Evolutionary conservation across 208 protist species (phyloP).

Genomic region (Borovskyia barvae): DNA sequence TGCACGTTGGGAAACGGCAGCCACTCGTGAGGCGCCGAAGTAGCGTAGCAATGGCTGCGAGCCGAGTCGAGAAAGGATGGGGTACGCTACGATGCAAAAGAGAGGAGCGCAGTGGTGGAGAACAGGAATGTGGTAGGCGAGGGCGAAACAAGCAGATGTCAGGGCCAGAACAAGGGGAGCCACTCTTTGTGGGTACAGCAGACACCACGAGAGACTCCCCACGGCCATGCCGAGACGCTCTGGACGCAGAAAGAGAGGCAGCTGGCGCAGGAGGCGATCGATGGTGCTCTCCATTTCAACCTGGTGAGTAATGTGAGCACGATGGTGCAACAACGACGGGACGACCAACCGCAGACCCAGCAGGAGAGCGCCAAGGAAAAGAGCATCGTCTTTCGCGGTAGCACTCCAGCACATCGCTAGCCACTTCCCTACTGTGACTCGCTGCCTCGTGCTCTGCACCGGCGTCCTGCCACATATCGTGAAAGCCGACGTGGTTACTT

Average conservation of each 20-base stretch:
- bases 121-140: constrained; percentile 34
- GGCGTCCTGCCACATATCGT: neutral
- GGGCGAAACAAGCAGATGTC: constrained; percentile 11
- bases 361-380: constrained; percentile 17
- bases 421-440: too few species aligned
- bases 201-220: constrained; percentile 11
- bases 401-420: too few species aligned
- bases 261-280: constrained; percentile 20
- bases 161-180: neutral
- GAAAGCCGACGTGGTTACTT: too few species aligned
- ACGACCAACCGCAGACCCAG: constrained; percentile 28
- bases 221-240: constrained; percentile 26
- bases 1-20: neutral
- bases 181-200: constrained; percentile 8
- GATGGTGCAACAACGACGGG: constrained; percentile 38
- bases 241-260: neutral
- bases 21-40: neutral
- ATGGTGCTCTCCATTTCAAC: constrained; percentile 36
- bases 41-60: neutral
- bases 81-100: constrained; percentile 12
- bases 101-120: constrained; percentile 51
- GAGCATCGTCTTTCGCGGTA: neutral
- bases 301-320: constrained; percentile 54
- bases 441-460: neutral
- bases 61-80: neutral